Evolutionary conservation across 2,329 filamentous ascomycete species (phyloP).

Genomic region (Botryotinia calthae): DNA sequence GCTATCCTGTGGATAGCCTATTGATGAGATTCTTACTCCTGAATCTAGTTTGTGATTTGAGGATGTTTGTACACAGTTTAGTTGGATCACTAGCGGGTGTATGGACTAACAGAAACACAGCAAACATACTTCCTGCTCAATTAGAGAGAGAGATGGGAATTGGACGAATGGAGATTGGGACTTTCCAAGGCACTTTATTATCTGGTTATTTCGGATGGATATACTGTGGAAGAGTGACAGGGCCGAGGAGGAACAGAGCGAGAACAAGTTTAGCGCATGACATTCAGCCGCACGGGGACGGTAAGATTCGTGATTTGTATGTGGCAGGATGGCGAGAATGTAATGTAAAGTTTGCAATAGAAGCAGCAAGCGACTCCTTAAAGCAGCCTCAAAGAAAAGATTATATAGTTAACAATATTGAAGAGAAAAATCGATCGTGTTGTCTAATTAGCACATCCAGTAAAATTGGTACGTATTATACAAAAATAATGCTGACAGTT

Average conservation of each 20-base stretch:
- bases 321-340: too few relatives aligned
- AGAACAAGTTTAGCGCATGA: not conserved
- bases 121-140: not conserved
- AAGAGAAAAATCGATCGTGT: not conserved
- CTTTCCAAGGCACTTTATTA: not conserved
- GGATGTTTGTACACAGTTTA: not conserved
- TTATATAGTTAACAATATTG: not conserved
- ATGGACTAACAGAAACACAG: not conserved
- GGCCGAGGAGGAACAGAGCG: too few relatives aligned
- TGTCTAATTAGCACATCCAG: not conserved
- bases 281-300: not conserved
- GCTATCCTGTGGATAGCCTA: not conserved
- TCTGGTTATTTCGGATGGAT: not conserved
- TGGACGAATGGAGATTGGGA: not conserved
- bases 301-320: not conserved
- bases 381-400: not conserved
- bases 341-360: not conserved
- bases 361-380: not conserved
- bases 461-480: not conserved
- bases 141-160: not conserved
- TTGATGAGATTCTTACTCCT: not conserved
- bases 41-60: not conserved
- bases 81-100: not conserved
- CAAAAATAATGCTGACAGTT: slow-evolving; percentile 9
- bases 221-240: not conserved